phyloP scores from a whole-genome alignment of 352 stramenopile genomes.

The Pythium guiyangense region DNA sequence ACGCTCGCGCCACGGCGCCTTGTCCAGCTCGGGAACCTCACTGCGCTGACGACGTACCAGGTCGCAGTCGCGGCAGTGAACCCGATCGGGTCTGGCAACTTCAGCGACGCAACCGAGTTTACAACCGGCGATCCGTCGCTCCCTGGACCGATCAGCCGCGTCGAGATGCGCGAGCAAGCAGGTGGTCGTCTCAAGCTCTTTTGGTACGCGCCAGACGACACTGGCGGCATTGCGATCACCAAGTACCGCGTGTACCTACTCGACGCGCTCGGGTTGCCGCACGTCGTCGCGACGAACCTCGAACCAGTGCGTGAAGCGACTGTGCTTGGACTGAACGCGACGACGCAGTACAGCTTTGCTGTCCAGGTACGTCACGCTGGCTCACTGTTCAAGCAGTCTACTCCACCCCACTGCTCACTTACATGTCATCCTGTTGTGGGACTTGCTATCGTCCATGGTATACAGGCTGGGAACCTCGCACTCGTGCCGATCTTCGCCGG shows the following conservation, averaged over 20 bases:
- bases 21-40: constrained; percentile 26
- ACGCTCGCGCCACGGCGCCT: constrained; percentile 6
- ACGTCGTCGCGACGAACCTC: constrained; percentile 17
- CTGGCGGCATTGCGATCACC: constrained; percentile 42
- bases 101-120: constrained; percentile 30
- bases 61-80: constrained; percentile 37
- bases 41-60: constrained; percentile 26
- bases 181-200: constrained; percentile 35
- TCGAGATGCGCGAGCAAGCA: constrained; percentile 18
- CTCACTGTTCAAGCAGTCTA: background rate
- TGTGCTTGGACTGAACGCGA: constrained; percentile 25
- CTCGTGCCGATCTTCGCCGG: constrained; percentile 21
- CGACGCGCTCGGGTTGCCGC: constrained; percentile 1
- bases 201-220: constrained; percentile 43
- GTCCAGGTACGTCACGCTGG: constrained; percentile 36
- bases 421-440: background rate
- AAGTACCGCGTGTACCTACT: constrained; percentile 54
- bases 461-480: constrained; percentile 43
- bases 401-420: background rate
- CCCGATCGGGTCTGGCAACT: constrained; percentile 22
- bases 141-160: constrained; percentile 18
- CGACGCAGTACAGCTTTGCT: constrained; percentile 33
- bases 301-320: constrained; percentile 11
- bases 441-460: background rate
- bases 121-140: constrained; percentile 33